Conservation (phyloP, 2,329 filamentous ascomycete genomes). For the Monosporascus sp. region DNA sequence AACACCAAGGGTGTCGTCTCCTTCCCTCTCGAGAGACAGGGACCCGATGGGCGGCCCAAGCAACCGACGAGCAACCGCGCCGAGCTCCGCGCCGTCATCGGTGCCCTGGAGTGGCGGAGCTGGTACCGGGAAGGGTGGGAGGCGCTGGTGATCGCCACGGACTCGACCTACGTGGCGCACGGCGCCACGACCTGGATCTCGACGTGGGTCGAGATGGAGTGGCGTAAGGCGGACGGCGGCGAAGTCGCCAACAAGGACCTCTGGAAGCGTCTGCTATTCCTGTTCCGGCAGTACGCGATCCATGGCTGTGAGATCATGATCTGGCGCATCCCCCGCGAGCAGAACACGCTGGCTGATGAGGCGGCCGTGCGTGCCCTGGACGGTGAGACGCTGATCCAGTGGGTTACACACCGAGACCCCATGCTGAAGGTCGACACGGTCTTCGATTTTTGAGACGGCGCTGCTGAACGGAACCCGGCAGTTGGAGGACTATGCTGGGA, state of each 20-base stretch:
- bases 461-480: neutral
- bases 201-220: neutral
- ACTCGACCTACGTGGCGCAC: slow-evolving; percentile 5
- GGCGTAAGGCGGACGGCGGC: neutral
- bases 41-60: slow-evolving; percentile 26
- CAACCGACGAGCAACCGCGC: slow-evolving; percentile 39
- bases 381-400: neutral
- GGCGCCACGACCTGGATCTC: slow-evolving; percentile 1
- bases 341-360: neutral
- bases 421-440: neutral
- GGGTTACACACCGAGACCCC: neutral
- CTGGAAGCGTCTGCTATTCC: neutral
- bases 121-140: slow-evolving; percentile 7
- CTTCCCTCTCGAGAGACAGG: slow-evolving; percentile 32
- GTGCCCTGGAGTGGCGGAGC: slow-evolving; percentile 31
- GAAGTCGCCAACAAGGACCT: slow-evolving; percentile 1
- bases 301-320: slow-evolving; percentile 2
- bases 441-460: neutral
- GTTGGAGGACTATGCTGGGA: too few relatives aligned
- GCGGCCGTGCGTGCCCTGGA: neutral
- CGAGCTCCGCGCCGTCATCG: slow-evolving; percentile 38
- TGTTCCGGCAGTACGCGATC: slow-evolving; percentile 1
- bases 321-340: neutral
- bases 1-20: slow-evolving; percentile 14
- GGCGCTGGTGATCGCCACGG: slow-evolving; percentile 3